Conservation (phyloP, 805 yeast species). For the Saccharomycopsis selenospora region DNA sequence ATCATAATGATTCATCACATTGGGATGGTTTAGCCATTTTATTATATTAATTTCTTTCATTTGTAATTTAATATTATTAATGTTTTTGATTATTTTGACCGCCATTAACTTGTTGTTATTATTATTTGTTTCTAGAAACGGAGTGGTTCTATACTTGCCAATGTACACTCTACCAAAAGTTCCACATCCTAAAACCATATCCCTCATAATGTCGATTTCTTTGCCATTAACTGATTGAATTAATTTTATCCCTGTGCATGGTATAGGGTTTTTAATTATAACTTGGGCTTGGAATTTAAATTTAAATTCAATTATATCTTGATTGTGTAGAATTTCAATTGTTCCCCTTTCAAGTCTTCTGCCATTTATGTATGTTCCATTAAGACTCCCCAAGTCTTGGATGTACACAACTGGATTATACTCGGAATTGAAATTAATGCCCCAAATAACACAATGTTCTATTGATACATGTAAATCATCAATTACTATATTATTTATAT, state of each 20-base stretch:
- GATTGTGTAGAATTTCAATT: slow-evolving; percentile 31
- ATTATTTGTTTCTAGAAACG: no score
- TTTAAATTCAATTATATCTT: slow-evolving; percentile 36
- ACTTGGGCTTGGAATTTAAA: slow-evolving; percentile 28
- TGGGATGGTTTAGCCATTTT: neutral
- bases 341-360: slow-evolving; percentile 27
- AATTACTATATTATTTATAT: slow-evolving; percentile 27
- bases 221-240: no score
- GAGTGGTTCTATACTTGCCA: no score
- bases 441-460: slow-evolving; percentile 44
- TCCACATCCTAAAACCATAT: slow-evolving; percentile 44
- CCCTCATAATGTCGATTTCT: no score
- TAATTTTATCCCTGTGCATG: no score
- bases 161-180: slow-evolving; percentile 47
- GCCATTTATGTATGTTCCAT: slow-evolving; percentile 43
- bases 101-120: slow-evolving; percentile 28
- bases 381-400: slow-evolving; percentile 40
- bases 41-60: neutral
- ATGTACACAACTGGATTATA: slow-evolving; percentile 42
- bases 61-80: neutral
- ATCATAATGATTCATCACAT: neutral
- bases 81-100: neutral
- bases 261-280: no score
- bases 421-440: slow-evolving; percentile 41
- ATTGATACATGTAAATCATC: slow-evolving; percentile 37